phyloP scores from a whole-genome alignment of 257 asterid genomes.

The Plectranthus barbatus region DNA sequence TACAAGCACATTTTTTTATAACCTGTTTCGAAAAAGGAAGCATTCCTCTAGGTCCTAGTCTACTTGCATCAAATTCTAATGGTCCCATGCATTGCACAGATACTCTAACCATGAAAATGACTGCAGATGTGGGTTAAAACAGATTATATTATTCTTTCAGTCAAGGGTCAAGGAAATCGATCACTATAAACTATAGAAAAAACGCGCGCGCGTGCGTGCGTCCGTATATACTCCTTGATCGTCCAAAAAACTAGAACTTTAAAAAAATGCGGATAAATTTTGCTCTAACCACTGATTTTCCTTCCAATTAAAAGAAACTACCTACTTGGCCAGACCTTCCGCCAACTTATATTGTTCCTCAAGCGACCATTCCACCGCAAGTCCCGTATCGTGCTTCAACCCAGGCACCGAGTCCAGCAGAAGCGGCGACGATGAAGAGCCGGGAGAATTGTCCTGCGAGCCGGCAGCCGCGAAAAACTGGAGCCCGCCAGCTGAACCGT shows the following conservation, averaged over 20 bases:
- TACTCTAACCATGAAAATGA: neutral
- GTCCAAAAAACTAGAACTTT: neutral
- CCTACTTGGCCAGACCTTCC: conserved; percentile 86
- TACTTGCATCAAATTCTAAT: neutral
- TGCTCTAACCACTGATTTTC: neutral
- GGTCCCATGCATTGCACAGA: neutral
- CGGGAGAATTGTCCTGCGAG: conserved; percentile 26
- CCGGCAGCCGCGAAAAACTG: conserved; percentile 33
- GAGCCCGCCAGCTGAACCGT: conserved; percentile 29
- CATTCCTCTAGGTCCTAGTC: neutral
- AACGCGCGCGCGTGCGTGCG: neutral
- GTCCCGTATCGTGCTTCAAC: conserved; percentile 73
- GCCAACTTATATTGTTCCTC: conserved; percentile 70
- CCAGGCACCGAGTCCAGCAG: conserved; percentile 62
- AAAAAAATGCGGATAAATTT: neutral
- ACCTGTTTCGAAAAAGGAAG: neutral
- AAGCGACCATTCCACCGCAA: conserved; percentile 80
- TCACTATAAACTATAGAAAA: neutral
- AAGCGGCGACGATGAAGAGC: conserved; percentile 31
- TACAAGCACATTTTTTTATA: neutral
- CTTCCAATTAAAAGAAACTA: conserved; percentile 32
- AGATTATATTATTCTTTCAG: neutral
- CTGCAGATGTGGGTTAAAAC: neutral
- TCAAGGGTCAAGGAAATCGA: neutral
- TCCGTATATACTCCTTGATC: neutral